Evolutionary conservation across 306 rosid genomes (phyloP).

Genomic region (Dalbergia cochinchinensis): DNA sequence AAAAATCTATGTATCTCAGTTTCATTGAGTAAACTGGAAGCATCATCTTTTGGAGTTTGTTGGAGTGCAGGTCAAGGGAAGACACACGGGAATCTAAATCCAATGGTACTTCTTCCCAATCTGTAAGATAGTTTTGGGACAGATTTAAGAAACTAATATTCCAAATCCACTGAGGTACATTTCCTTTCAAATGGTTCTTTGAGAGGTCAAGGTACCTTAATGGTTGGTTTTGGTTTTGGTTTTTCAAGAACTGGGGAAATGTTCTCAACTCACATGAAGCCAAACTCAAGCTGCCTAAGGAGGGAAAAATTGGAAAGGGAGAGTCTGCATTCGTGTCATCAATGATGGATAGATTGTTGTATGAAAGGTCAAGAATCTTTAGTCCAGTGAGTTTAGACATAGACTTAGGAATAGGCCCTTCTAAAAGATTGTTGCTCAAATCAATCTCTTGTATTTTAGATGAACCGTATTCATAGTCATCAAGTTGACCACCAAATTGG

Average conservation of each 20-base stretch:
- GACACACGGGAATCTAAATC: background rate
- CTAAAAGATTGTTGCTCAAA: background rate
- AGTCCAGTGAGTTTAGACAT: background rate
- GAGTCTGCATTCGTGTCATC: background rate
- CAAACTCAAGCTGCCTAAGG: slow-evolving; percentile 15
- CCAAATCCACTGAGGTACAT: slow-evolving; percentile 56
- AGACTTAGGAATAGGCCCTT: background rate
- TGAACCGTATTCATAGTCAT: background rate
- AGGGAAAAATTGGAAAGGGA: background rate
- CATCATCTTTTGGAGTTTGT: background rate
- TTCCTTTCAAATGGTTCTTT: slow-evolving; percentile 1
- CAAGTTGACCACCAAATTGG: background rate
- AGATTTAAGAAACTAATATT: background rate
- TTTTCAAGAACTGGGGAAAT: slow-evolving; percentile 44
- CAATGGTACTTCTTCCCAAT: slow-evolving; percentile 9
- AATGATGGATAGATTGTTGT: background rate
- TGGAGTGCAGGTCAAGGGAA: background rate
- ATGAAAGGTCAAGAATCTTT: background rate
- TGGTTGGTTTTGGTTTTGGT: background rate
- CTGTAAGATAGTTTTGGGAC: background rate
- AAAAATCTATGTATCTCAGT: background rate
- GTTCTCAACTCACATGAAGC: slow-evolving; percentile 35
- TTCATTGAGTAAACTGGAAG: background rate
- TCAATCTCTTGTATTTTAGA: background rate
- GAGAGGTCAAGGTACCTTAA: background rate